phyloP scores from a whole-genome alignment of 2,329 filamentous ascomycete species.

The Fusarium mexicanum region DNA sequence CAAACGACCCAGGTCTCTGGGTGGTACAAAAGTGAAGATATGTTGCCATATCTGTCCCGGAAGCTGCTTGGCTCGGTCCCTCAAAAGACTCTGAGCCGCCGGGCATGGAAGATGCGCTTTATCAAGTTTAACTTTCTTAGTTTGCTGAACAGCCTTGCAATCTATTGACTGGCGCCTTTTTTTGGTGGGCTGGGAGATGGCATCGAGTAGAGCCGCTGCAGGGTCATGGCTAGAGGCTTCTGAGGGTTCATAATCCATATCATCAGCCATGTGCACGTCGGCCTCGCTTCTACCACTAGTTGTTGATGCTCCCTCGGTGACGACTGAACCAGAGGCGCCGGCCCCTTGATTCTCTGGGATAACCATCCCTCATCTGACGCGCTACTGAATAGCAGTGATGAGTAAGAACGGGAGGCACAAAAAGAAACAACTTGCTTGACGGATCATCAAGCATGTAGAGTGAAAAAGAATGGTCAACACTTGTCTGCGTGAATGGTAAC shows the following conservation, averaged over 20 bases:
- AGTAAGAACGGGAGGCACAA: background rate
- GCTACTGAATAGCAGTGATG: background rate
- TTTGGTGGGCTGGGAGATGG: constrained; percentile 8
- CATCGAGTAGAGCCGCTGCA: constrained; percentile 13
- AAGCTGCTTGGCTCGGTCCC: constrained; percentile 48
- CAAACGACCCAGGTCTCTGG: constrained; percentile 70
- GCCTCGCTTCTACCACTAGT: constrained; percentile 6
- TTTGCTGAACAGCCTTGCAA: constrained; percentile 11
- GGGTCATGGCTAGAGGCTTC: constrained; percentile 27
- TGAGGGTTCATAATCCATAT: constrained; percentile 13
- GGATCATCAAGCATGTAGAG: constrained; percentile 19
- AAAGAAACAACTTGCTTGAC: constrained; percentile 12
- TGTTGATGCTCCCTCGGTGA: constrained; percentile 12
- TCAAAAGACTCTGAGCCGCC: constrained; percentile 5
- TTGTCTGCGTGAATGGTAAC: constrained; percentile 36
- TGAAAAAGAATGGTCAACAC: constrained; percentile 31
- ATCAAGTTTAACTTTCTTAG: constrained; percentile 38
- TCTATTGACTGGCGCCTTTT: constrained; percentile 37
- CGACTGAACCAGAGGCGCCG: constrained; percentile 9
- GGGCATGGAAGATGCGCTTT: constrained; percentile 11
- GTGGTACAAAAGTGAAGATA: constrained; percentile 73
- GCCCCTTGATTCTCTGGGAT: constrained; percentile 1
- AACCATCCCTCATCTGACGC: constrained; percentile 25
- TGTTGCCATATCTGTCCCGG: constrained; percentile 75
- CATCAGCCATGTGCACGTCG: constrained; percentile 22